These are phyloP conservation scores for Naganishia kalamii DNA, from an alignment of 768 basidiomycete species.

Conservation along the genomic window DNA sequence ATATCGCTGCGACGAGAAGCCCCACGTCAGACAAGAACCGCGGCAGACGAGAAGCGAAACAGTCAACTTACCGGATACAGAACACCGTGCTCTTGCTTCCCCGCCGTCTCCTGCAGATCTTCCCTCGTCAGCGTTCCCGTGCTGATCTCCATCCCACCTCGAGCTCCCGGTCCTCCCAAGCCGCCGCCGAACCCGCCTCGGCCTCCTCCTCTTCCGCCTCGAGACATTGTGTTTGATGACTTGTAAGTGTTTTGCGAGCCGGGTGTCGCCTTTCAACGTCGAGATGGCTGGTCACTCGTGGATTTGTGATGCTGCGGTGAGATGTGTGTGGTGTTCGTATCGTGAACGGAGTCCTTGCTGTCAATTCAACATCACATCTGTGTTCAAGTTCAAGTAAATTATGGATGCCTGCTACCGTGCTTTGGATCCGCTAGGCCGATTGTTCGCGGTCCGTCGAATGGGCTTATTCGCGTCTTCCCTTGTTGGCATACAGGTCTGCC, in stretches of 20 bases:
- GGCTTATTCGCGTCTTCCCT: background rate
- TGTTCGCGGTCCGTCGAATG: too few relatives aligned
- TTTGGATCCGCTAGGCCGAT: too few relatives aligned
- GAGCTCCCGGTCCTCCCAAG: conserved; percentile 3
- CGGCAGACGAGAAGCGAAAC: too few relatives aligned
- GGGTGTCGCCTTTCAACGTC: too few relatives aligned
- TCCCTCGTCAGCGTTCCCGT: conserved; percentile 15
- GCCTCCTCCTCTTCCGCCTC: conserved; percentile 17
- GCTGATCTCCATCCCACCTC: conserved; percentile 8
- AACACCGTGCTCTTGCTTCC: conserved; percentile 1
- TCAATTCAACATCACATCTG: too few relatives aligned
- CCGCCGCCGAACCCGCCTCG: conserved; percentile 14
- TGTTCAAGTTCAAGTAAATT: too few relatives aligned
- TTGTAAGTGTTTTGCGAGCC: background rate
- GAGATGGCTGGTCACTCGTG: too few relatives aligned
- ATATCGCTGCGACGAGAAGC: background rate
- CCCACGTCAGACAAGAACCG: background rate
- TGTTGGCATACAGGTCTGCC: background rate
- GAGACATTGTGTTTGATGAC: conserved; percentile 9
- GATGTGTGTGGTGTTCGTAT: too few relatives aligned
- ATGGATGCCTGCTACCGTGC: too few relatives aligned
- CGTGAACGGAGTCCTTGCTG: too few relatives aligned
- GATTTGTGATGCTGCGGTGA: too few relatives aligned
- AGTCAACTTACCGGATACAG: conserved; percentile 14
- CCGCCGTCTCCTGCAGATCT: conserved; percentile 8